phyloP scores from a whole-genome alignment of 495 filamentous ascomycete species.

The Xylaria curta region DNA sequence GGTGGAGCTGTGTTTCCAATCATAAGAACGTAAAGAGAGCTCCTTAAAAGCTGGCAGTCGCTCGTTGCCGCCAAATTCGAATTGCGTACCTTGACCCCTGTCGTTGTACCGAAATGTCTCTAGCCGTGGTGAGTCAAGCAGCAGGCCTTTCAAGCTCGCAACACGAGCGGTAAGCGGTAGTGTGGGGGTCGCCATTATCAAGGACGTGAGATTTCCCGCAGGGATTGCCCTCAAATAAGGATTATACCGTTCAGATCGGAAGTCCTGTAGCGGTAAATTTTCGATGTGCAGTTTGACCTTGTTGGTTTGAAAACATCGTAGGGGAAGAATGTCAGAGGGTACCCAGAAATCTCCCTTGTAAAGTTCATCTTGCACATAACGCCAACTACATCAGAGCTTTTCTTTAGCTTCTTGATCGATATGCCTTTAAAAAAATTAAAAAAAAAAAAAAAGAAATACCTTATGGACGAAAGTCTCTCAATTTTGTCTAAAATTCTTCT shows the following conservation, averaged over 20 bases:
- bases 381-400: conserved; percentile 29
- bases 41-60: conserved; percentile 40
- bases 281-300: conserved; percentile 38
- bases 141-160: conserved; percentile 37
- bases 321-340: conserved; percentile 33
- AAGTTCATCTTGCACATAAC: conserved; percentile 28
- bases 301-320: conserved; percentile 12
- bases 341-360: conserved; percentile 27
- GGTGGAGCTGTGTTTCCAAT: conserved; percentile 40
- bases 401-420: neutral
- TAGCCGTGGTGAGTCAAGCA: conserved; percentile 31
- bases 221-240: conserved; percentile 35
- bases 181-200: conserved; percentile 35
- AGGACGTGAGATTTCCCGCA: conserved; percentile 31
- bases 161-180: conserved; percentile 35
- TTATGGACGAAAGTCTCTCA: conserved; percentile 34
- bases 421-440: neutral
- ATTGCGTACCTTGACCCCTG: conserved; percentile 38
- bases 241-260: conserved; percentile 21
- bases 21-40: conserved; percentile 40
- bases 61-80: conserved; percentile 36
- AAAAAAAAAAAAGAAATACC: conserved; percentile 24
- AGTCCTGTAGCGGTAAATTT: conserved; percentile 32
- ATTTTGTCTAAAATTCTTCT: conserved; percentile 30
- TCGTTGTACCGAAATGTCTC: conserved; percentile 39